A percentile compares a stretch with the other conserved stretches of the same genome.
phyloP scores from a whole-genome alignment of 192 early-diverging fungal genomes.

The Rhizoclosmatium globosum region DNA sequence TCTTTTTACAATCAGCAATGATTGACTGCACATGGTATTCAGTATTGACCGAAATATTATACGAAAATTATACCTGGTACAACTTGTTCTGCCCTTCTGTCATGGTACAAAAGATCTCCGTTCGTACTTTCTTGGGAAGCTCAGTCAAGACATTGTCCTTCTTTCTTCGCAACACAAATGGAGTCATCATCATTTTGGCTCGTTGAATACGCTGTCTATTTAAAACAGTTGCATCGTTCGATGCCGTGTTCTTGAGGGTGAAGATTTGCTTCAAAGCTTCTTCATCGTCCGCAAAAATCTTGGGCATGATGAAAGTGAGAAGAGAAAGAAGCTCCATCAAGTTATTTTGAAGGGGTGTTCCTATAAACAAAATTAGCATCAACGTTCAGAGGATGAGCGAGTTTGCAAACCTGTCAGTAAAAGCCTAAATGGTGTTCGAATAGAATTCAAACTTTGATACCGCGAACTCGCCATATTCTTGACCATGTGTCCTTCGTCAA shows the following conservation, averaged over 20 bases:
- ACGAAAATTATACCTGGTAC: constrained; percentile 33
- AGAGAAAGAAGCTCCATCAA: constrained; percentile 83
- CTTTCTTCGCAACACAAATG: constrained; percentile 86
- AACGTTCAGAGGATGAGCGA: background rate
- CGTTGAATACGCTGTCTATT: constrained; percentile 71
- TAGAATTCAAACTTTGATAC: constrained; percentile 78
- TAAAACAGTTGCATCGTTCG: constrained; percentile 38
- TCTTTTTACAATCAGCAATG: constrained; percentile 46
- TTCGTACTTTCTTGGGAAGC: constrained; percentile 40
- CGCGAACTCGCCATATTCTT: constrained; percentile 85
- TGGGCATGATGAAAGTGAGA: constrained; percentile 87
- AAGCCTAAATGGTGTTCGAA: constrained; percentile 42
- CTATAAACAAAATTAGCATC: constrained; percentile 48
- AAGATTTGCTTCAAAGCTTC: constrained; percentile 65
- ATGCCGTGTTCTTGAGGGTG: constrained; percentile 58
- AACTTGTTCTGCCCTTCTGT: constrained; percentile 40
- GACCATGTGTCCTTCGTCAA: constrained; percentile 83
- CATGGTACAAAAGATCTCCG: constrained; percentile 37
- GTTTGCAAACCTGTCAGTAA: constrained; percentile 21
- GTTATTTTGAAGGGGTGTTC: constrained; percentile 96
- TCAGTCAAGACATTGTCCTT: constrained; percentile 66
- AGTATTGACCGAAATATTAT: background rate
- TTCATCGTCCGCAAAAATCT: constrained; percentile 71
- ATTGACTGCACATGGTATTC: constrained; percentile 9
- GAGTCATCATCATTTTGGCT: constrained; percentile 84